phyloP scores from a whole-genome alignment of 495 filamentous ascomycete genomes.

The Trichoderma asperelloides region DNA sequence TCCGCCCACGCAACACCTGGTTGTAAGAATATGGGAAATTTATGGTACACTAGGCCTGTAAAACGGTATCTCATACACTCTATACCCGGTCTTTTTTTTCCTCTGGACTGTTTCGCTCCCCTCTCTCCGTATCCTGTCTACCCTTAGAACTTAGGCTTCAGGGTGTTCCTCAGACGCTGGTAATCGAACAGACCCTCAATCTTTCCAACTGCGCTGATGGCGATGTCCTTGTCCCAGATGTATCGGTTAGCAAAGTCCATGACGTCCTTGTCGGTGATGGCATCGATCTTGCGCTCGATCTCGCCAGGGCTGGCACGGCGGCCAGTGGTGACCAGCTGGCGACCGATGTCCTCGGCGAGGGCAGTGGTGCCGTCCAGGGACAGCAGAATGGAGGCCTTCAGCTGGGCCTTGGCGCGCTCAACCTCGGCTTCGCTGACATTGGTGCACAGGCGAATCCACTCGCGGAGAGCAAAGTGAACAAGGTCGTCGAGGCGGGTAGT shows the following conservation, averaged over 20 bases:
- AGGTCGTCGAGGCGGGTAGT: slow-evolving; percentile 83
- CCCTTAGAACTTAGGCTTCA: slow-evolving; percentile 37
- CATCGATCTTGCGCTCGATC: slow-evolving; percentile 82
- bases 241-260: slow-evolving; percentile 86
- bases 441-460: slow-evolving; percentile 89
- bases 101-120: not conserved
- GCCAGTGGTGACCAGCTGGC: slow-evolving; percentile 95
- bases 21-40: slow-evolving; percentile 9
- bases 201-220: slow-evolving; percentile 81
- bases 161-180: slow-evolving; percentile 77
- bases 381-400: slow-evolving; percentile 95
- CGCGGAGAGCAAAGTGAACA: slow-evolving; percentile 93
- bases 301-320: slow-evolving; percentile 83
- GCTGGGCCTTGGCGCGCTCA: slow-evolving; percentile 97
- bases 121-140: not conserved
- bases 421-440: slow-evolving; percentile 82
- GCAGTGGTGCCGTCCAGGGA: slow-evolving; percentile 96
- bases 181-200: slow-evolving; percentile 92
- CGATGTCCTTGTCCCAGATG: slow-evolving; percentile 95
- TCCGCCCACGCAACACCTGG: not conserved
- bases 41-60: slow-evolving; percentile 11
- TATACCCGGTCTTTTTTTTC: slow-evolving; percentile 10
- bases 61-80: slow-evolving; percentile 13
- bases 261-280: slow-evolving; percentile 91
- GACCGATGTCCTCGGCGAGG: slow-evolving; percentile 95